Conservation (phyloP, 306 rosid species). For the Spatholobus suberectus region DNA sequence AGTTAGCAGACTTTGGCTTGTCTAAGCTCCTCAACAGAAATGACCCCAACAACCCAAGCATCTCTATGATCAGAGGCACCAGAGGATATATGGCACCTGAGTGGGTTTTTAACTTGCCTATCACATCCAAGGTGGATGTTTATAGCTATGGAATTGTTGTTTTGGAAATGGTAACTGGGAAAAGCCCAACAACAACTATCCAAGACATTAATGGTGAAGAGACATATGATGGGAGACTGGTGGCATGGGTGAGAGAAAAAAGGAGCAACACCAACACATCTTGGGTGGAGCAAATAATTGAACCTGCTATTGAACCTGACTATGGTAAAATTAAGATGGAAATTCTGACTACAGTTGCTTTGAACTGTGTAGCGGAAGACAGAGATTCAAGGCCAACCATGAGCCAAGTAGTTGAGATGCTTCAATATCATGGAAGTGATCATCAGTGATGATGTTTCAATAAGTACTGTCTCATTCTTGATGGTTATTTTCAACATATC, state of each 20-base stretch:
- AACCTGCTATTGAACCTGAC: slow-evolving; percentile 36
- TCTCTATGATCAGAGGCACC: slow-evolving; percentile 34
- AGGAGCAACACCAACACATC: background rate
- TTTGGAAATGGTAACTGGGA: slow-evolving; percentile 34
- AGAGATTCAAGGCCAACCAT: slow-evolving; percentile 55
- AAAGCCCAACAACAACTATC: slow-evolving; percentile 4
- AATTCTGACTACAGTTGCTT: slow-evolving; percentile 40
- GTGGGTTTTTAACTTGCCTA: slow-evolving; percentile 33
- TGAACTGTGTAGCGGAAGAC: slow-evolving; percentile 54
- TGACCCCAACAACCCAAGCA: background rate
- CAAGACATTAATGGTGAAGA: slow-evolving; percentile 16
- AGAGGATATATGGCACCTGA: slow-evolving; percentile 43
- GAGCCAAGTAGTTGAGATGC: slow-evolving; percentile 59
- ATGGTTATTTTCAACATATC: no score
- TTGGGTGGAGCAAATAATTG: slow-evolving; percentile 45
- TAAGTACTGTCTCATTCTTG: no score
- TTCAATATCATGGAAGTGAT: slow-evolving; percentile 27
- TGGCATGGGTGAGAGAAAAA: slow-evolving; percentile 50
- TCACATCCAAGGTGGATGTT: slow-evolving; percentile 40
- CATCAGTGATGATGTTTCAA: background rate
- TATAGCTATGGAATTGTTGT: slow-evolving; percentile 42
- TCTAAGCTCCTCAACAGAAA: slow-evolving; percentile 26
- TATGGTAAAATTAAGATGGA: slow-evolving; percentile 42
- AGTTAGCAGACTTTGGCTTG: slow-evolving; percentile 41
- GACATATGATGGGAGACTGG: background rate